phyloP scores from a whole-genome alignment of 2,329 filamentous ascomycete species.

The Balansia obtecta region DNA sequence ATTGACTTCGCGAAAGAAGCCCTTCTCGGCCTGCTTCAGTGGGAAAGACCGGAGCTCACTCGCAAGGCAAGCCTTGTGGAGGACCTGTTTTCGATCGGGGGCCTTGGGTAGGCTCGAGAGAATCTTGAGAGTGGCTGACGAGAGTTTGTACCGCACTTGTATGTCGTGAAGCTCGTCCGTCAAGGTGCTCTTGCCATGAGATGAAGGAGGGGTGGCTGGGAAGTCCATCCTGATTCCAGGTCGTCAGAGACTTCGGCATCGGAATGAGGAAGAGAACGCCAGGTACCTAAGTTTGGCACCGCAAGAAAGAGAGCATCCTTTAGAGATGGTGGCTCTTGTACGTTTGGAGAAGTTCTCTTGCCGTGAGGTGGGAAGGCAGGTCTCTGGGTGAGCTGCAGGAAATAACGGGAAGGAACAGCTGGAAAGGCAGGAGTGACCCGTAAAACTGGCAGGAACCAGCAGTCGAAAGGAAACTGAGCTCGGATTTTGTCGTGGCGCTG shows the following conservation, averaged over 20 bases:
- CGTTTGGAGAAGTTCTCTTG: neutral
- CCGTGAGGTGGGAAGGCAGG: neutral
- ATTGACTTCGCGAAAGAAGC: constrained; percentile 27
- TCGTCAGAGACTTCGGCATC: neutral
- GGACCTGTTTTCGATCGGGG: constrained; percentile 20
- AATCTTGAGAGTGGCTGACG: constrained; percentile 18
- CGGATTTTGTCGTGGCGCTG: too few species aligned
- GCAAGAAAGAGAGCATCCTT: too few species aligned
- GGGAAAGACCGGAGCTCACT: constrained; percentile 25
- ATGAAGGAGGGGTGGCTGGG: neutral
- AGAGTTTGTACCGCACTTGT: constrained; percentile 22
- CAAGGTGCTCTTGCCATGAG: neutral
- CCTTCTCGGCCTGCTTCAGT: constrained; percentile 21
- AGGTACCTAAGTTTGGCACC: neutral
- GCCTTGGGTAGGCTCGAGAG: constrained; percentile 14
- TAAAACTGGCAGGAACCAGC: neutral
- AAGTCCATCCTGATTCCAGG: neutral
- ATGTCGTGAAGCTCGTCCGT: constrained; percentile 14
- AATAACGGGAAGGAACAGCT: neutral
- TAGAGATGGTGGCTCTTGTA: too few species aligned
- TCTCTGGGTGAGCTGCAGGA: neutral
- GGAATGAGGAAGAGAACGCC: neutral
- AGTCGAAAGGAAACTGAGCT: too few species aligned
- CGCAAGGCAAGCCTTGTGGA: constrained; percentile 25
- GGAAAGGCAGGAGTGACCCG: neutral